phyloP scores from a whole-genome alignment of 1,139 yeast genomes.

The Blastobotrys raffinosifermentans region DNA sequence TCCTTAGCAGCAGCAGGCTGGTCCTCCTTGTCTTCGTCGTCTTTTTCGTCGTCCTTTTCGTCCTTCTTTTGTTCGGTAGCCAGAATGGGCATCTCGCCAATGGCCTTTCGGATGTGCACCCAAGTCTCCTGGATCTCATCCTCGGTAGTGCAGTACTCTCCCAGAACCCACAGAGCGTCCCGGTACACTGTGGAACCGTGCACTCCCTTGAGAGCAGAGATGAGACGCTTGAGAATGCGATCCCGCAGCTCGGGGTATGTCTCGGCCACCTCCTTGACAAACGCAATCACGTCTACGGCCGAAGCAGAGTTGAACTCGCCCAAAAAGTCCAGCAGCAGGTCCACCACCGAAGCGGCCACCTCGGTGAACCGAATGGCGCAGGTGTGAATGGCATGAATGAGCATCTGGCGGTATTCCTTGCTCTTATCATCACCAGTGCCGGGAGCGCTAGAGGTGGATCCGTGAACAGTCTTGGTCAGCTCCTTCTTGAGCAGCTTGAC shows the following conservation, averaged over 20 bases:
- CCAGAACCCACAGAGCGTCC: constrained; percentile 93
- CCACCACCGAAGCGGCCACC: constrained; percentile 89
- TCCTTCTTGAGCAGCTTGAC: constrained; percentile 89
- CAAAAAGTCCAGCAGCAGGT: constrained; percentile 77
- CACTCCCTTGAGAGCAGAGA: constrained; percentile 57
- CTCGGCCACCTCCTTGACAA: constrained; percentile 91
- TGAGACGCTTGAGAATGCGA: constrained; percentile 58
- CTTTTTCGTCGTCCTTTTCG: constrained; percentile 31
- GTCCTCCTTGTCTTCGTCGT: constrained; percentile 25
- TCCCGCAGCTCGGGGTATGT: constrained; percentile 78
- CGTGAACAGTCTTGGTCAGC: constrained; percentile 53
- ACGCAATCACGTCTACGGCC: constrained; percentile 84
- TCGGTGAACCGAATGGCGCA: constrained; percentile 86
- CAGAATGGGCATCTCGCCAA: constrained; percentile 90
- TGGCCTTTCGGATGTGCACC: constrained; percentile 73
- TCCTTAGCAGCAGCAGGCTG: constrained; percentile 31
- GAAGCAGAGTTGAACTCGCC: constrained; percentile 77
- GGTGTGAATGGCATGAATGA: constrained; percentile 83
- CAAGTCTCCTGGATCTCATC: constrained; percentile 75
- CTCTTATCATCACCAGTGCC: constrained; percentile 63
- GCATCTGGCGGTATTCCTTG: constrained; percentile 79
- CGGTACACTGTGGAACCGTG: constrained; percentile 89
- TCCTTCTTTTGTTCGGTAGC: constrained; percentile 58
- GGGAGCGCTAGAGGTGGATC: constrained; percentile 30
- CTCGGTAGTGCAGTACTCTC: constrained; percentile 79